Evolutionary conservation across 805 yeast genomes (phyloP).

Genomic region (Blastobotrys mokoenaii): DNA sequence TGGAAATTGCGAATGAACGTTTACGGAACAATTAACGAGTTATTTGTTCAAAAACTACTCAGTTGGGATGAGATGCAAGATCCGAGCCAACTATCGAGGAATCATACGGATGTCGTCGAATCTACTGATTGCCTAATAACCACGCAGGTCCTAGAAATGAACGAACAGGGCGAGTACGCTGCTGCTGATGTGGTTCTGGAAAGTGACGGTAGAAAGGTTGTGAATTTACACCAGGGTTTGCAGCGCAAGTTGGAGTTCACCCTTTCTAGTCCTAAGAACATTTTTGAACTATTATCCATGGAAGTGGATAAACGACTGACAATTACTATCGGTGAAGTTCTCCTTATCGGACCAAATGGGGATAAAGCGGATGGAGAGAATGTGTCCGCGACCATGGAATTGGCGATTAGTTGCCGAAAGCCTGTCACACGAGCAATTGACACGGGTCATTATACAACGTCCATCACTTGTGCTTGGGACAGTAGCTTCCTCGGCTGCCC

Average conservation of each 20-base stretch:
- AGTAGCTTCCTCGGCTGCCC: constrained; percentile 5
- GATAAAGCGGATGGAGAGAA: too few relatives aligned
- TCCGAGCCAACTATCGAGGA: constrained; percentile 5
- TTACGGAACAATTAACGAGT: constrained; percentile 3
- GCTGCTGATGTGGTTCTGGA: constrained; percentile 2
- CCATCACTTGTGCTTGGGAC: constrained; percentile 7
- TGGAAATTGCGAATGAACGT: not conserved
- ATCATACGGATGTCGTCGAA: too few relatives aligned
- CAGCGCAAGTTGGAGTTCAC: constrained; percentile 10
- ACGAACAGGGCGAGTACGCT: constrained; percentile 10
- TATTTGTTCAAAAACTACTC: constrained; percentile 5
- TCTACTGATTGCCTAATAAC: not conserved
- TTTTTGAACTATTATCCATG: not conserved
- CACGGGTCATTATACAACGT: too few relatives aligned
- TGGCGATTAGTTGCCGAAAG: too few relatives aligned
- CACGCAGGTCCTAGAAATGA: constrained; percentile 5
- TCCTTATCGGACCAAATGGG: too few relatives aligned
- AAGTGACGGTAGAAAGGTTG: not conserved
- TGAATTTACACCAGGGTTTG: constrained; percentile 12
- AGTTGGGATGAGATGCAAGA: constrained; percentile 18
- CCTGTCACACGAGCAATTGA: too few relatives aligned
- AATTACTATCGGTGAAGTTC: too few relatives aligned
- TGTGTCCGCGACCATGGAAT: too few relatives aligned
- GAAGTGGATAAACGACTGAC: not conserved
- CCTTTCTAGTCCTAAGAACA: not conserved